Conservation (phyloP, 73 alveolate genomes). For the Paramecium primaurelia region DNA sequence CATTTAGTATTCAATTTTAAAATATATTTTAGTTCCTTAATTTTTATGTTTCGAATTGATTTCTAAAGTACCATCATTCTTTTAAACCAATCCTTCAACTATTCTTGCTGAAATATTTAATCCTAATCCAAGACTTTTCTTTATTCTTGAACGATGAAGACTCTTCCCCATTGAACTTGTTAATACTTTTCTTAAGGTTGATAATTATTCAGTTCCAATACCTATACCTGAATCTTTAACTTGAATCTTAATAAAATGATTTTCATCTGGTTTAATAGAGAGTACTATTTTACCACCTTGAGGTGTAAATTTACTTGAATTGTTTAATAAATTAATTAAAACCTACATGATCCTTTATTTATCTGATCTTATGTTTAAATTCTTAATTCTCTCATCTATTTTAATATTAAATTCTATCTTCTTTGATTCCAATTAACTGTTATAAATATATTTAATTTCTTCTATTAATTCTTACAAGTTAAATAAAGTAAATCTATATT, state of each 20-base stretch:
- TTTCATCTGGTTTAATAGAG: not conserved
- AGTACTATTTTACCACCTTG: not conserved
- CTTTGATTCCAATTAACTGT: not conserved
- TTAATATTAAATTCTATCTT: not conserved
- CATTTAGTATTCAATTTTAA: not conserved
- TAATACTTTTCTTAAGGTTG: not conserved
- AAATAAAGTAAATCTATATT: not conserved
- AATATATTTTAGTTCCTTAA: not conserved
- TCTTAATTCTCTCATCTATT: not conserved
- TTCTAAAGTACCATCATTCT: not conserved
- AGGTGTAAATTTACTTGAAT: not conserved
- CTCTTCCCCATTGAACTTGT: not conserved
- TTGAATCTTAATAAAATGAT: not conserved
- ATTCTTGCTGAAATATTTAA: not conserved
- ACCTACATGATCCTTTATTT: not conserved
- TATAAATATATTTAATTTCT: not conserved
- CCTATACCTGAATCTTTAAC: slow-evolving; percentile 24
- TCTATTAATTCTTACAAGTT: not conserved
- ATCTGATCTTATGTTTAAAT: not conserved
- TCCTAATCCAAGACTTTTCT: not conserved
- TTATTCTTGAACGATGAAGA: not conserved
- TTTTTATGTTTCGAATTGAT: not conserved
- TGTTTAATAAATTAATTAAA: not conserved
- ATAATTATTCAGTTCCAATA: not conserved
- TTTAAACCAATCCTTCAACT: not conserved